These are phyloP conservation scores for Cystofilobasidium ferigula DNA, from an alignment of 768 basidiomycete species.

Conservation along the genomic window DNA sequence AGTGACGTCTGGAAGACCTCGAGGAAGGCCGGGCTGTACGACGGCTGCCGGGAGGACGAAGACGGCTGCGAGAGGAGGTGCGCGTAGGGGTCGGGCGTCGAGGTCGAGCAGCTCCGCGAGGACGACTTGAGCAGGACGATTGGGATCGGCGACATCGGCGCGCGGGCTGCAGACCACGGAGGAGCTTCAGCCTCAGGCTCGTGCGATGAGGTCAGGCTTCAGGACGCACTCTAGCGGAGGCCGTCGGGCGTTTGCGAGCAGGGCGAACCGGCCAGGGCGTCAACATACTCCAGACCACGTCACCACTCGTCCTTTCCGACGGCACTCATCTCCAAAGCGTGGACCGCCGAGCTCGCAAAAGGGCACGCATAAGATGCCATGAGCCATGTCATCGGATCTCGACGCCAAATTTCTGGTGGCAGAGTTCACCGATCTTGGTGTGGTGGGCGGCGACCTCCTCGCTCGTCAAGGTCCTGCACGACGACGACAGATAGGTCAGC, in stretches of 20 bases:
- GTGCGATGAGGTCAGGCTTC: no score
- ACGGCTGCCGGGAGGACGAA: constrained; percentile 43
- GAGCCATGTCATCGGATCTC: constrained; percentile 40
- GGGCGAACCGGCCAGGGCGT: no score
- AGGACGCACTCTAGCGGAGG: no score
- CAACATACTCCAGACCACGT: no score
- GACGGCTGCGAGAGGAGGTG: constrained; percentile 30
- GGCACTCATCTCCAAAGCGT: no score
- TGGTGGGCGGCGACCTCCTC: constrained; percentile 81
- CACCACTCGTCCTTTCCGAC: no score
- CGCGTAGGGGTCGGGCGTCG: constrained; percentile 48
- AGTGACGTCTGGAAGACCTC: constrained; percentile 60
- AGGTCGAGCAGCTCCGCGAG: constrained; percentile 24
- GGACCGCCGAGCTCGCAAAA: background rate
- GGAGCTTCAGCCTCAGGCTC: no score
- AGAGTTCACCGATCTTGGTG: constrained; percentile 36
- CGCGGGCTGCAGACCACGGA: no score
- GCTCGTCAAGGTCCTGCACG: constrained; percentile 65
- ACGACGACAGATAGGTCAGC: background rate
- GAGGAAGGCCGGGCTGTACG: constrained; percentile 51
- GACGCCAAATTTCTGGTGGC: constrained; percentile 39
- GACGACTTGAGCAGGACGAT: constrained; percentile 19
- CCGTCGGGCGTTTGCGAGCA: no score
- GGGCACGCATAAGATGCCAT: no score
- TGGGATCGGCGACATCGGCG: constrained; percentile 16